phyloP scores from a whole-genome alignment of 805 yeast species.

The Metschnikowia gelsemii region DNA sequence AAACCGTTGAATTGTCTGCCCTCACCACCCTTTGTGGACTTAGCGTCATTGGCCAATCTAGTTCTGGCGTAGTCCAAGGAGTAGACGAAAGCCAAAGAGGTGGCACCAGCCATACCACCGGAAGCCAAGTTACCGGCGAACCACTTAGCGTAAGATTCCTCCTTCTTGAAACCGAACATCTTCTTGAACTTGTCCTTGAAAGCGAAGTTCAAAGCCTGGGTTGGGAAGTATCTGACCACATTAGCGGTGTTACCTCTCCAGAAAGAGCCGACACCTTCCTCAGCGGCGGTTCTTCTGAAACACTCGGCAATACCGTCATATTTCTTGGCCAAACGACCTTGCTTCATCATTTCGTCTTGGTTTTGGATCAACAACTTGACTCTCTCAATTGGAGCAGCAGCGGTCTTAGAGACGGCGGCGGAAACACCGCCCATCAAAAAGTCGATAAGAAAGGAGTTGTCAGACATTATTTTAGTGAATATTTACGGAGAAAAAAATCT shows the following conservation, averaged over 20 bases:
- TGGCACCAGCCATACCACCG: slow-evolving; percentile 98
- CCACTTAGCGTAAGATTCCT: slow-evolving; percentile 89
- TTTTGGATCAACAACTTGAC: slow-evolving; percentile 94
- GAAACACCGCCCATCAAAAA: slow-evolving; percentile 98
- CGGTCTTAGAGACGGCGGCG: slow-evolving; percentile 98
- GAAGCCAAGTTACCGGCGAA: slow-evolving; percentile 98
- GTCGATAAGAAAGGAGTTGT: slow-evolving; percentile 37
- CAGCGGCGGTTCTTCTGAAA: slow-evolving; percentile 91
- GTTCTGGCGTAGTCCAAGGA: slow-evolving; percentile 98
- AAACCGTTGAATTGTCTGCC: slow-evolving; percentile 97
- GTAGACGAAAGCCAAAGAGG: slow-evolving; percentile 89
- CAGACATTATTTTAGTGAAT: slow-evolving; percentile 21
- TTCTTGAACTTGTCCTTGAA: slow-evolving; percentile 97
- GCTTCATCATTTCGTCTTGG: slow-evolving; percentile 98
- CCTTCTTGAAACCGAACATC: slow-evolving; percentile 96
- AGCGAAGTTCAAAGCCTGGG: slow-evolving; percentile 97
- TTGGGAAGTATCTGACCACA: slow-evolving; percentile 98
- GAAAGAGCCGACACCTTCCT: slow-evolving; percentile 90
- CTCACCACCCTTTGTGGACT: slow-evolving; percentile 82
- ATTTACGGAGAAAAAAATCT: slow-evolving; percentile 18
- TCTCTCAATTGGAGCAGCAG: slow-evolving; percentile 97
- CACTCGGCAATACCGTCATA: slow-evolving; percentile 92
- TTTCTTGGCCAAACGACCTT: slow-evolving; percentile 85
- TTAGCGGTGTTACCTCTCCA: slow-evolving; percentile 99
- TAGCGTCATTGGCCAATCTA: slow-evolving; percentile 98